Base-by-base conservation (phyloP, 805 yeast species). In the Starmerella tilneyi region DNA sequence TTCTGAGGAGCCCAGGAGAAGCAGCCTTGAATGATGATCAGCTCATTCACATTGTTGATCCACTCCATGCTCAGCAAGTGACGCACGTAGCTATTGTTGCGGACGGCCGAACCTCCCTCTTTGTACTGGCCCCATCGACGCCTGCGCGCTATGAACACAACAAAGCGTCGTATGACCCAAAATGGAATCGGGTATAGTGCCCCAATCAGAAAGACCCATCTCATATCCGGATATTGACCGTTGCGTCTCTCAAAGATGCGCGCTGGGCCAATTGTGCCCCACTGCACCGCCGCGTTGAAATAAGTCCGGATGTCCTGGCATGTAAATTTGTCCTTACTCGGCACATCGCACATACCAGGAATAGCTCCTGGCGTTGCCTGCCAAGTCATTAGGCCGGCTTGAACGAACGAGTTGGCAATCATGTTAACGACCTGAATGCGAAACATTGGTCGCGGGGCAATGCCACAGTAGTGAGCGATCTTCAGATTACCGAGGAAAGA, bases 141-240 rank as follows among this genome's bases (percentile, higher is more conserved):
- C 8, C 21, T n/a, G 16, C 41, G 31, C 6, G 30, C 42, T 17
- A 31, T 23, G 16, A 2, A 28, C n/a, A 70, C 60, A 3, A 41
- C n/a, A 19, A 29, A 36, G 7, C 36, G 29, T 6, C 53, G 48
- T 2, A 21, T 41, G 3, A 47, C 24, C 43, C 52, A 44, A 24
- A 52, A 47, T 13, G 50, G 38, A 27, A 43, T 38, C 3, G 55
- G 47, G 30, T 43, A 48, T 57, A 67, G 36, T 1, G 58, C 59
- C 7, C 84, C 84, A 47, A 76, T 64, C 30, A 78, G 62, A 66
- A 79, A 79, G 51, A 80, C 73, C 72, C 75, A 78, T 57, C 74
- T 73, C 50, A 79, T 61, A 8, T 70, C 64, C 2, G 84, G 83
- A 54, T 79, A 79, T 9, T 78, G 56, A 0, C 74, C 74, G 16